These are phyloP conservation scores for Bisporella sp. DNA, from an alignment of 2,329 filamentous ascomycete genomes.

Conservation along the genomic window DNA sequence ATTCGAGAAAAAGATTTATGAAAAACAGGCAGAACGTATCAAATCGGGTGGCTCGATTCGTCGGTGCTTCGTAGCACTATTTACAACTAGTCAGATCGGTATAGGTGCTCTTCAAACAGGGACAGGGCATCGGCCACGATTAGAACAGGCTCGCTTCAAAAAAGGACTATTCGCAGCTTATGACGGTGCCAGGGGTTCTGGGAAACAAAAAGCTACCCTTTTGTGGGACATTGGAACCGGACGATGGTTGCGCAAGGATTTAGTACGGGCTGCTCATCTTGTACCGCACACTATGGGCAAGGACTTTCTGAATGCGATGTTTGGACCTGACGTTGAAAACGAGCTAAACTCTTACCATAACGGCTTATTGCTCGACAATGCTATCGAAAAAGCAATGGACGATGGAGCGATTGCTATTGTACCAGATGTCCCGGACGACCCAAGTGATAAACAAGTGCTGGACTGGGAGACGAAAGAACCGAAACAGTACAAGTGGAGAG, in stretches of 20 bases:
- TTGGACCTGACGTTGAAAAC: background rate
- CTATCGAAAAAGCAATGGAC: background rate
- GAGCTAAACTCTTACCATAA: background rate
- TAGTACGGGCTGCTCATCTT: background rate
- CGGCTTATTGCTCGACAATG: background rate
- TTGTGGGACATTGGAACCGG: background rate
- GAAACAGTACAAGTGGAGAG: background rate
- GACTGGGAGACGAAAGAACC: background rate
- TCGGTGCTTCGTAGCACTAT: background rate
- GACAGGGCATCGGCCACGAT: too few relatives aligned
- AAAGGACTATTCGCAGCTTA: background rate
- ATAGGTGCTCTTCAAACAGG: too few relatives aligned
- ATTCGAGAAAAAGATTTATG: background rate
- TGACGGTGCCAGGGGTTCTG: background rate
- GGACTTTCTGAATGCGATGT: background rate
- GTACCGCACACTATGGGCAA: background rate
- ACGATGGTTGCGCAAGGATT: background rate
- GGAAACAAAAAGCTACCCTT: background rate
- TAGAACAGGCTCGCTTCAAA: background rate
- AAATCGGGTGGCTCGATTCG: background rate
- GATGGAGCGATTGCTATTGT: background rate
- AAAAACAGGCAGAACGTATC: background rate
- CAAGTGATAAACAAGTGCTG: background rate
- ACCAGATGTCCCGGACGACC: background rate
- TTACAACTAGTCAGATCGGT: background rate